Percentiles rank a stretch among this genome's conserved stretches.
phyloP scores from a whole-genome alignment of 345 rosid genomes.

The Brassica incana region DNA sequence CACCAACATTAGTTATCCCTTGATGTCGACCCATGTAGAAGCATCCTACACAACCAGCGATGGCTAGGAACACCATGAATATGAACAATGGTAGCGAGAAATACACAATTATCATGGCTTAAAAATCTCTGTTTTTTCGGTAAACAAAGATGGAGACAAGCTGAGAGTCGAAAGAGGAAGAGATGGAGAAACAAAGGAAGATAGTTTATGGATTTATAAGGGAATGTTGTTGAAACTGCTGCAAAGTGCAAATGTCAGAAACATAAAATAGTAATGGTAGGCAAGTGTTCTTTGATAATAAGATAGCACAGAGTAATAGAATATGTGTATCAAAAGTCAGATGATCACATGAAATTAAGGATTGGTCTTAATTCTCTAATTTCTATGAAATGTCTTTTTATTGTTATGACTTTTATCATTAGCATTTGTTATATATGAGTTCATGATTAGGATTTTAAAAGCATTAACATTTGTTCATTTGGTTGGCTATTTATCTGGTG shows the following conservation, averaged over 20 bases:
- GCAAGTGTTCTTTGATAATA: conserved; percentile 14
- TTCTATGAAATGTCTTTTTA: too few relatives aligned
- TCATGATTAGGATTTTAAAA: neutral
- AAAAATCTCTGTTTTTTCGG: neutral
- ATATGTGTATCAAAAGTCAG: conserved; percentile 19
- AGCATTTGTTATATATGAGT: neutral
- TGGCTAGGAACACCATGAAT: conserved; percentile 24
- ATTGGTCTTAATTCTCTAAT: too few relatives aligned
- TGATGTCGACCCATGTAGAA: conserved; percentile 27
- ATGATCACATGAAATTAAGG: neutral
- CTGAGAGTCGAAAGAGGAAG: neutral
- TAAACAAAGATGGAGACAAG: too few relatives aligned
- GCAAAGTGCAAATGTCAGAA: neutral
- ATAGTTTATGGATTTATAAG: neutral
- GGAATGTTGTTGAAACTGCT: neutral
- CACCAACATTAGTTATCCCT: neutral
- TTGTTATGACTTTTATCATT: too few relatives aligned
- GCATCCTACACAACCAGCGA: conserved; percentile 31
- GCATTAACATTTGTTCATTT: neutral
- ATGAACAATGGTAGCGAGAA: conserved; percentile 33
- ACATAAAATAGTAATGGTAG: neutral
- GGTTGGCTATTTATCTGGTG: neutral
- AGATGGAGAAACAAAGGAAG: conserved; percentile 1
- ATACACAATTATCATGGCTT: conserved; percentile 15
- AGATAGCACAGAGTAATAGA: neutral